Conservation (phyloP, 768 basidiomycete species). For the Myochromella boudieri region DNA sequence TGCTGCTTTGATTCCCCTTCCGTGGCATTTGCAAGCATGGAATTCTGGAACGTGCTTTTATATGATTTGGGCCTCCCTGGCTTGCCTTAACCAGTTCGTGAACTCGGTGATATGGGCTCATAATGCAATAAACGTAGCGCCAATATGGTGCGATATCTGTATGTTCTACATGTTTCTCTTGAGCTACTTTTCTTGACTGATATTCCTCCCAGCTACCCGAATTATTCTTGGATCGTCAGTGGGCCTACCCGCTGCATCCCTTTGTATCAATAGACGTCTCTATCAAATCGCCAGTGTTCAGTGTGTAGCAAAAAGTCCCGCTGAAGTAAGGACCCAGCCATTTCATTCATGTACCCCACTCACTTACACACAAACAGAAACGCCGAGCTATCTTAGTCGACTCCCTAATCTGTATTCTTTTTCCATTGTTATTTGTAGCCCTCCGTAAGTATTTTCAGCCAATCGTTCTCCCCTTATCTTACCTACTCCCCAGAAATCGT, state of each 20-base stretch:
- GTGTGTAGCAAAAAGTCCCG: background rate
- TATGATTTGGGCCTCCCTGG: conserved; percentile 45
- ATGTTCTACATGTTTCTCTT: conserved; percentile 11
- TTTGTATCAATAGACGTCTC: conserved; percentile 8
- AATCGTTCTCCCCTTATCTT: background rate
- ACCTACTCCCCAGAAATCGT: conserved; percentile 37
- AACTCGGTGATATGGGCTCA: conserved; percentile 56
- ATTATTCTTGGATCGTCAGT: conserved; percentile 5
- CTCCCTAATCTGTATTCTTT: conserved; percentile 39
- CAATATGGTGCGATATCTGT: conserved; percentile 72
- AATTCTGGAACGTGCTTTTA: conserved; percentile 49
- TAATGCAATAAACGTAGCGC: conserved; percentile 36
- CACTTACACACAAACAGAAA: too few relatives aligned
- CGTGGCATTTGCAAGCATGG: conserved; percentile 56
- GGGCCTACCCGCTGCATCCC: conserved; percentile 3
- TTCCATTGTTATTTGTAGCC: conserved; percentile 46
- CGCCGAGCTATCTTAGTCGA: conserved; percentile 38
- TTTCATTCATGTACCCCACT: too few relatives aligned
- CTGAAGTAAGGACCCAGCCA: conserved; percentile 11
- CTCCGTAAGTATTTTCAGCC: conserved; percentile 36
- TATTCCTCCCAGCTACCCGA: background rate
- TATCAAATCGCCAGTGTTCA: conserved; percentile 6
- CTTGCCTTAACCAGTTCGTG: conserved; percentile 43
- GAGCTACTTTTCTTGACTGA: background rate
- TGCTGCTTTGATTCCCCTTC: conserved; percentile 46